Conservation (phyloP, 192 early-diverging fungal species). For the Globomyces pollinis-pini region DNA sequence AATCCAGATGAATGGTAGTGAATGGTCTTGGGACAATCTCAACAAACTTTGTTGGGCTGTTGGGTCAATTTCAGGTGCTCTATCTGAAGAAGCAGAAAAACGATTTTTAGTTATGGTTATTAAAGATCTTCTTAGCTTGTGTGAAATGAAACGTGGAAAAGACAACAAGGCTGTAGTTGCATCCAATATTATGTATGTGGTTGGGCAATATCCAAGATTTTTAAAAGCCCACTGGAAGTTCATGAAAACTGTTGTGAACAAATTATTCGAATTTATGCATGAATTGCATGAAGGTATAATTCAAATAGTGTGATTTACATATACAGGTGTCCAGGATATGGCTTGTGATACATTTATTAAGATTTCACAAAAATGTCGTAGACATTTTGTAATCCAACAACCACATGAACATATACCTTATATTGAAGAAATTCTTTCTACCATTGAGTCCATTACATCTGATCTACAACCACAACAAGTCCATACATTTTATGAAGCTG, state of each 20-base stretch:
- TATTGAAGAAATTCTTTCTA: slow-evolving; percentile 91
- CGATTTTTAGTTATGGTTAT: slow-evolving; percentile 96
- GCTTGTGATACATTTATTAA: slow-evolving; percentile 99
- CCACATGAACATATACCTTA: slow-evolving; percentile 80
- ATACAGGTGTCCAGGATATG: slow-evolving; percentile 98
- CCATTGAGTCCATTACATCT: slow-evolving; percentile 73
- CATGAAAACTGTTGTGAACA: slow-evolving; percentile 99
- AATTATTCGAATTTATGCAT: slow-evolving; percentile 99
- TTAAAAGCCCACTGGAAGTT: slow-evolving; percentile 99
- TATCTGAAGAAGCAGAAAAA: slow-evolving; percentile 95
- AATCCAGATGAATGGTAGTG: slow-evolving; percentile 78
- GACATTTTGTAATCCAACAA: slow-evolving; percentile 93
- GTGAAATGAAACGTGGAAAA: slow-evolving; percentile 96
- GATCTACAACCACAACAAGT: slow-evolving; percentile 88
- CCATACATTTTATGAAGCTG: slow-evolving; percentile 97
- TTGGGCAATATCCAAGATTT: slow-evolving; percentile 99
- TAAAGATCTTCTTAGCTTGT: slow-evolving; percentile 92
- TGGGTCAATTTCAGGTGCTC: slow-evolving; percentile 95
- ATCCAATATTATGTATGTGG: slow-evolving; percentile 99
- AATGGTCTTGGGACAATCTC: slow-evolving; percentile 97
- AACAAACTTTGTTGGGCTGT: slow-evolving; percentile 99
- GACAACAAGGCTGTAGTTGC: slow-evolving; percentile 99
- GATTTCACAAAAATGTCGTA: slow-evolving; percentile 94
- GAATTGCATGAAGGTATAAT: slow-evolving; percentile 97
- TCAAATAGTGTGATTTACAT: too few relatives aligned